phyloP scores from a whole-genome alignment of 768 basidiomycete species.

The Auricularia cornea region DNA sequence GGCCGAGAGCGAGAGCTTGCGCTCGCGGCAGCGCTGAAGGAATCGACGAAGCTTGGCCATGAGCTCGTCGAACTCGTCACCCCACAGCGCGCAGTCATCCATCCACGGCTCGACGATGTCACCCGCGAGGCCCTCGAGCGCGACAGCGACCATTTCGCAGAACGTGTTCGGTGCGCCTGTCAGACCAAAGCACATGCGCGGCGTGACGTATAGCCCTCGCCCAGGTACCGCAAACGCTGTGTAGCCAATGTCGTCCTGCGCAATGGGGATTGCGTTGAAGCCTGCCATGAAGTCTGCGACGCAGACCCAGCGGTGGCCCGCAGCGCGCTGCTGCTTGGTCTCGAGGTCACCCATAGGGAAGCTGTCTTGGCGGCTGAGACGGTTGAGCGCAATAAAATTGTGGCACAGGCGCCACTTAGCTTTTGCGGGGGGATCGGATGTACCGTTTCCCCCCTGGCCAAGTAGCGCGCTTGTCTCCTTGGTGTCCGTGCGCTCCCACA shows the following conservation, averaged over 20 bases:
- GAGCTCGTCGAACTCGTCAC: conserved; percentile 23
- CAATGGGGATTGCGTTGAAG: conserved; percentile 13
- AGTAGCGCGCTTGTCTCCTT: too few species aligned
- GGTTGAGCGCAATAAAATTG: too few species aligned
- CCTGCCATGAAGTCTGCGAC: too few species aligned
- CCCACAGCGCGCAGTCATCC: conserved; percentile 29
- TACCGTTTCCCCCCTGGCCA: too few species aligned
- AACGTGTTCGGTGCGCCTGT: conserved; percentile 32
- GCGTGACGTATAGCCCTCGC: conserved; percentile 28
- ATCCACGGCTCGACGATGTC: conserved; percentile 28
- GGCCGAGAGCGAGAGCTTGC: conserved; percentile 29
- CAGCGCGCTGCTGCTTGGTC: too few species aligned
- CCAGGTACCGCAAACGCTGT: conserved; percentile 31
- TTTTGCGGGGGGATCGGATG: too few species aligned
- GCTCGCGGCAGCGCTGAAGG: conserved; percentile 20
- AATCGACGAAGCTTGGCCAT: conserved; percentile 18
- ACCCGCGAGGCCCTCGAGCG: conserved; percentile 5
- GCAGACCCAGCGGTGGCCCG: too few species aligned
- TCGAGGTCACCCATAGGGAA: too few species aligned
- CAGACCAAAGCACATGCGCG: conserved; percentile 32
- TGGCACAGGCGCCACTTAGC: too few species aligned
- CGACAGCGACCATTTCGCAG: conserved; percentile 5
- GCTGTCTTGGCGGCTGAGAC: too few species aligned
- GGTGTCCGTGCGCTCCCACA: neutral
- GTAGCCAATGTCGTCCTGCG: conserved; percentile 13